phyloP scores from a whole-genome alignment of 495 filamentous ascomycete genomes.

The Diplogelasinospora grovesii region DNA sequence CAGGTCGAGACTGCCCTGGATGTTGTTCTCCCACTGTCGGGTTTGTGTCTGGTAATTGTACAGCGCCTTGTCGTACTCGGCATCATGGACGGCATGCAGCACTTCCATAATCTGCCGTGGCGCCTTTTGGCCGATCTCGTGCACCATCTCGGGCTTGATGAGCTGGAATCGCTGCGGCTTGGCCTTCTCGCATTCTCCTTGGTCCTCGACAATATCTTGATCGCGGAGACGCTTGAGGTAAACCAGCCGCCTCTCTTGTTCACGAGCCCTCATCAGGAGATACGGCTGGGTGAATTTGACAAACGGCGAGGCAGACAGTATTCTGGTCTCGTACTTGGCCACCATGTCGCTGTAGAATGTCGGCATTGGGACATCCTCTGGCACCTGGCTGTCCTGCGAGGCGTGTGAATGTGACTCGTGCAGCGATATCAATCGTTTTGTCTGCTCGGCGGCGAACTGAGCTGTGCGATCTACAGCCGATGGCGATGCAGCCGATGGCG shows the following conservation, averaged over 20 bases:
- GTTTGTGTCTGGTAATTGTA: constrained; percentile 94
- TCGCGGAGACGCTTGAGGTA: constrained; percentile 78
- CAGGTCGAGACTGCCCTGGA: constrained; percentile 71
- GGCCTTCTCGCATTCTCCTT: constrained; percentile 50
- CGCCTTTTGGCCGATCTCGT: constrained; percentile 65
- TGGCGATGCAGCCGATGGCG: too few relatives aligned
- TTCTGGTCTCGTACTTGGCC: constrained; percentile 79
- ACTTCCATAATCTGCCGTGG: constrained; percentile 86
- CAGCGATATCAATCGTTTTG: constrained; percentile 33
- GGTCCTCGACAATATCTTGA: constrained; percentile 57
- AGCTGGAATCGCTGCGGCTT: constrained; percentile 71
- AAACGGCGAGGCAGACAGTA: constrained; percentile 94
- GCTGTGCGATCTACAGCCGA: constrained; percentile 4
- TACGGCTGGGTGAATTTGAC: constrained; percentile 93
- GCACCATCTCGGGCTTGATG: constrained; percentile 92
- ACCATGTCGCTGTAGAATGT: constrained; percentile 94
- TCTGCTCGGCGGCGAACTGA: constrained; percentile 10
- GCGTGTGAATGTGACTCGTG: constrained; percentile 37
- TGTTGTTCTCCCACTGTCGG: constrained; percentile 89
- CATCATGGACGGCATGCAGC: constrained; percentile 86
- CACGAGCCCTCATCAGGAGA: constrained; percentile 81
- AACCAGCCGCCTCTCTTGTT: constrained; percentile 74
- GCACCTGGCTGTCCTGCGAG: constrained; percentile 52
- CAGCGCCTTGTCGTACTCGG: constrained; percentile 90
- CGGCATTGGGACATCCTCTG: constrained; percentile 82